Evolutionary conservation across 2,329 filamentous ascomycete species (phyloP).

Genomic region (Cytospora paraplurivora): DNA sequence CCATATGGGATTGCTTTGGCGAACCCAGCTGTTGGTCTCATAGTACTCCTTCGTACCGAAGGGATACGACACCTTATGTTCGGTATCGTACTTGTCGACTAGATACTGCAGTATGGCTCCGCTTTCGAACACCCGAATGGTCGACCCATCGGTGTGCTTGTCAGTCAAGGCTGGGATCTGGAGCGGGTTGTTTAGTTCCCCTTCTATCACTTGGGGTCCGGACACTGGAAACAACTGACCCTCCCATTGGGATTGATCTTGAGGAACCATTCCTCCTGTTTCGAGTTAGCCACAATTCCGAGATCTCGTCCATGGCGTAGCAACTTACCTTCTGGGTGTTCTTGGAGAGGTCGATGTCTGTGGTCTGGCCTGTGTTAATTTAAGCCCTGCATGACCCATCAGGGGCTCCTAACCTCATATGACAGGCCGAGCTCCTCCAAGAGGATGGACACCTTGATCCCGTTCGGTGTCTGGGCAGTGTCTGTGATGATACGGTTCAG

Average conservation of each 20-base stretch:
- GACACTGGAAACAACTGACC: conserved; percentile 5
- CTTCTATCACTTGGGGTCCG: conserved; percentile 42
- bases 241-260: conserved; percentile 69
- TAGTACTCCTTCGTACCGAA: conserved; percentile 71
- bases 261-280: conserved; percentile 61
- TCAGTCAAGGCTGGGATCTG: conserved; percentile 84
- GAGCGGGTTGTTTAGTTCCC: not conserved
- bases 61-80: conserved; percentile 78
- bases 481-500: conserved; percentile 39
- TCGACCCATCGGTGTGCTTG: conserved; percentile 68
- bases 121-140: conserved; percentile 75
- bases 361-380: conserved; percentile 19
- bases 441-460: conserved; percentile 85
- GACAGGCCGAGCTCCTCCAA: conserved; percentile 81
- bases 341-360: conserved; percentile 57
- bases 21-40: conserved; percentile 74
- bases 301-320: not conserved
- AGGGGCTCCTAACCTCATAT: conserved; percentile 61
- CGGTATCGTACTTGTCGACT: conserved; percentile 73
- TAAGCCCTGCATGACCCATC: no score
- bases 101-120: conserved; percentile 81
- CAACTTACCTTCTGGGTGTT: conserved; percentile 58
- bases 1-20: conserved; percentile 27
- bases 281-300: not conserved
- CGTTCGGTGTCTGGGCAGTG: conserved; percentile 82